A percentile compares a stretch with the other conserved stretches of the same genome.
Conservation (phyloP, 2,329 filamentous ascomycete genomes). For the Pseudogymnoascus sp. region DNA sequence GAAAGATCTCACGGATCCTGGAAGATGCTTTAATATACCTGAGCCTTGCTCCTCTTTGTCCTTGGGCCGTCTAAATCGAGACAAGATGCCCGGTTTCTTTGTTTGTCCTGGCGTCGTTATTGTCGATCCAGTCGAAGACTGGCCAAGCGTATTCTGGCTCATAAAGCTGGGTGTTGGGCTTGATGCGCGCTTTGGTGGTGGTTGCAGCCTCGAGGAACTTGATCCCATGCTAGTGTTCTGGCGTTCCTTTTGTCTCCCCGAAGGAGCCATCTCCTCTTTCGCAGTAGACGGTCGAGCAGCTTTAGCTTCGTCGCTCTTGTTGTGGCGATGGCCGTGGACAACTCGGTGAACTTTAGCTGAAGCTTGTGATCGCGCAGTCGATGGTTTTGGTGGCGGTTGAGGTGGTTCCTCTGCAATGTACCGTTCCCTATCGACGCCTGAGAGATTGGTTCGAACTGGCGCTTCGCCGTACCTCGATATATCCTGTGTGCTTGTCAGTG, state of each 20-base stretch:
- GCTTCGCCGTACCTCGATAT: constrained; percentile 72
- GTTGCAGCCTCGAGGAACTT: constrained; percentile 30
- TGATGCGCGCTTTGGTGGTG: constrained; percentile 52
- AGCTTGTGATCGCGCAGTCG: constrained; percentile 52
- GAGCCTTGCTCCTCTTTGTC: constrained; percentile 46
- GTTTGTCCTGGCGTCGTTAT: constrained; percentile 29
- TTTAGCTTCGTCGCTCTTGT: constrained; percentile 60
- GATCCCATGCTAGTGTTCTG: background rate
- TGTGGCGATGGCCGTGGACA: constrained; percentile 58
- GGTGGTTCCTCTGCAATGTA: constrained; percentile 46
- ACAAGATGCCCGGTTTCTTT: constrained; percentile 30
- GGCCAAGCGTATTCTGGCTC: constrained; percentile 33
- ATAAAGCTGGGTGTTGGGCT: constrained; percentile 75
- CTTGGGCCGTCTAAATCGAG: constrained; percentile 35
- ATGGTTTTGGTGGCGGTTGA: constrained; percentile 50
- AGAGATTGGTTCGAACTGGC: constrained; percentile 63
- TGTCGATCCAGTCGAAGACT: background rate
- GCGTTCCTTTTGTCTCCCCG: constrained; percentile 42
- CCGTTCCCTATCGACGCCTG: constrained; percentile 62
- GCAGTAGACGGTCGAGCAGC: constrained; percentile 56
- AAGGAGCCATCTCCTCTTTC: background rate
- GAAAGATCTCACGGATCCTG: constrained; percentile 47
- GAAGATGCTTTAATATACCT: constrained; percentile 40
- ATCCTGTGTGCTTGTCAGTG: constrained; percentile 41
- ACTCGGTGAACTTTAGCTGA: constrained; percentile 55